These are phyloP conservation scores for Diaporthe helianthi DNA, from an alignment of 2,329 filamentous ascomycete genomes.

Conservation along the genomic window DNA sequence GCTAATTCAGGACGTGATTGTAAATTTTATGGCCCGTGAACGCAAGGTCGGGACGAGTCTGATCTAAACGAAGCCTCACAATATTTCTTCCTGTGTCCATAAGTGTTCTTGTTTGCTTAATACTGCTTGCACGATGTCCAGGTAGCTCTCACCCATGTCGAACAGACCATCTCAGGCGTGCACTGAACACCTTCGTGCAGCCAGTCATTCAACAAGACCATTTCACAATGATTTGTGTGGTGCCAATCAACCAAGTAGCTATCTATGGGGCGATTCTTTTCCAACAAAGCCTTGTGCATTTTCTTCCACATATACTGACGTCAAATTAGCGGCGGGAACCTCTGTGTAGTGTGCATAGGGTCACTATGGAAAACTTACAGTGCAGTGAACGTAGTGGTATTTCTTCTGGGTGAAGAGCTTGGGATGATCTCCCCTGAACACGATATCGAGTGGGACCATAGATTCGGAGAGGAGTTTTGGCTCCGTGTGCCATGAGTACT, in stretches of 20 bases:
- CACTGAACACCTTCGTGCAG: slow-evolving; percentile 33
- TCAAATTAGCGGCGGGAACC: background rate
- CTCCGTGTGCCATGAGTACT: slow-evolving; percentile 34
- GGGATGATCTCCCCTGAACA: slow-evolving; percentile 33
- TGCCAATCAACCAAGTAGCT: slow-evolving; percentile 34
- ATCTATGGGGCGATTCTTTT: slow-evolving; percentile 31
- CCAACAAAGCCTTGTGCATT: slow-evolving; percentile 35
- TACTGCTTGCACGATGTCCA: slow-evolving; percentile 30
- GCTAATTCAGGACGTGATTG: no score
- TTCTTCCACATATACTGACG: slow-evolving; percentile 35
- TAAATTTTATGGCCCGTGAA: no score
- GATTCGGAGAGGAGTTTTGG: slow-evolving; percentile 31
- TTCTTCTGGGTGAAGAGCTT: slow-evolving; percentile 32
- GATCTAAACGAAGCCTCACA: no score
- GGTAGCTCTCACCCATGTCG: slow-evolving; percentile 34
- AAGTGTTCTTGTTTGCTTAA: background rate
- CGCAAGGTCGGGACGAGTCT: no score
- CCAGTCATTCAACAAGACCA: slow-evolving; percentile 32
- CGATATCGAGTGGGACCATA: slow-evolving; percentile 28
- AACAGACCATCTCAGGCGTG: slow-evolving; percentile 33
- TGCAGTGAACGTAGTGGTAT: slow-evolving; percentile 22
- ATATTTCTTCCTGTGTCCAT: no score
- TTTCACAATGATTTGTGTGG: slow-evolving; percentile 33
- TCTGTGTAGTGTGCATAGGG: background rate
- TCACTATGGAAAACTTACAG: background rate